phyloP scores from a whole-genome alignment of 148 eudicot genomes.

The Rhododendron molle region DNA sequence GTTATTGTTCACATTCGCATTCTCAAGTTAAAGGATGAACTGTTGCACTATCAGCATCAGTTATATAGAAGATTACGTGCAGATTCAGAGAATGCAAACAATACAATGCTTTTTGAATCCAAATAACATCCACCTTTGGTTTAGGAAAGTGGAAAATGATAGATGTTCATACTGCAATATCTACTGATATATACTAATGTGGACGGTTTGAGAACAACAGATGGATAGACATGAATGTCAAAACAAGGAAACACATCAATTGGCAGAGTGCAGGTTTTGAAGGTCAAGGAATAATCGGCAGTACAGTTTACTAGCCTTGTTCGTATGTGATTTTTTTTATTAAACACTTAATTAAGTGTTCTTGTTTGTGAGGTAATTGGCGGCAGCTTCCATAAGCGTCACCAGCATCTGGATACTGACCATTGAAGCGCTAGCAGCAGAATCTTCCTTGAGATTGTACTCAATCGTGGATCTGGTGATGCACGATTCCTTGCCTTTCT shows the following conservation, averaged over 20 bases:
- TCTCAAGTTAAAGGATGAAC: no score
- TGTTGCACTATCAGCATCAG: no score
- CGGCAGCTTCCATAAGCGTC: conserved; percentile 24
- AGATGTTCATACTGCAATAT: no score
- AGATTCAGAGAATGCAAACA: no score
- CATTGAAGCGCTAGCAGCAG: conserved; percentile 28
- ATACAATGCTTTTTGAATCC: no score
- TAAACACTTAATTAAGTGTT: background rate
- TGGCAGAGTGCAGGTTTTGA: background rate
- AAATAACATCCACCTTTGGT: no score
- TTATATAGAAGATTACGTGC: no score
- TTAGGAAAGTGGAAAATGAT: no score
- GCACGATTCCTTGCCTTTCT: conserved; percentile 28
- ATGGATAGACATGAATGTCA: background rate
- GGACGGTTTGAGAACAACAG: no score
- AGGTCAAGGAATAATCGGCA: background rate
- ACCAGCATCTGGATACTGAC: conserved; percentile 31
- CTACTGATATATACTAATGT: no score
- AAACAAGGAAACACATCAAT: background rate
- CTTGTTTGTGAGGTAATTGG: conserved; percentile 16
- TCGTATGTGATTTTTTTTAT: background rate
- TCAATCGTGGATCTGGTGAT: conserved; percentile 41
- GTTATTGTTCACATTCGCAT: no score
- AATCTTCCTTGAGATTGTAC: conserved; percentile 44
- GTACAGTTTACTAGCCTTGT: background rate